These are phyloP conservation scores for Suillus decipiens DNA, from an alignment of 768 basidiomycete species.

Conservation along the genomic window DNA sequence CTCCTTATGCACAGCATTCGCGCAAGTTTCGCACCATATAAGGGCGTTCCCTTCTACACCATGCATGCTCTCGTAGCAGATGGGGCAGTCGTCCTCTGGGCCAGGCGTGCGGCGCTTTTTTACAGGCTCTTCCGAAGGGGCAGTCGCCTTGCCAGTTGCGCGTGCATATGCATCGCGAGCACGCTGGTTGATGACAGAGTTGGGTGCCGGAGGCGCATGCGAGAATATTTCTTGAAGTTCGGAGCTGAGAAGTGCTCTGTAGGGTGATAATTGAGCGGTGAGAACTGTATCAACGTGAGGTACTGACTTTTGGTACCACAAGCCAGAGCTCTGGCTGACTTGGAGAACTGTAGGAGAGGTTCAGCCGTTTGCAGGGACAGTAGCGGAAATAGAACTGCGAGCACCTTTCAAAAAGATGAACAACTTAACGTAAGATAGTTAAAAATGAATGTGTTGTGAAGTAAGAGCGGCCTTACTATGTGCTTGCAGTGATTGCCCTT, in stretches of 20 bases:
- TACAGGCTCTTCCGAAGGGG: constrained; percentile 14
- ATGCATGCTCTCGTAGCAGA: constrained; percentile 76
- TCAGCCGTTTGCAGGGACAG: neutral
- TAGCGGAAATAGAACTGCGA: neutral
- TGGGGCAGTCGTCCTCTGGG: constrained; percentile 73
- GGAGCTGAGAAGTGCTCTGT: constrained; percentile 1
- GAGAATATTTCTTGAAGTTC: constrained; percentile 15
- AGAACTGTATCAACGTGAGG: neutral
- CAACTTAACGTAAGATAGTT: neutral
- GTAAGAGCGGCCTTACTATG: constrained; percentile 4
- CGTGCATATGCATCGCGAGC: constrained; percentile 62
- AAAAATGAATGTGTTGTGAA: neutral
- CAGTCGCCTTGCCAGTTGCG: constrained; percentile 50
- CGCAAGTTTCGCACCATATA: constrained; percentile 65
- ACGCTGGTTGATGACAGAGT: constrained; percentile 52
- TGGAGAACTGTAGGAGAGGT: neutral
- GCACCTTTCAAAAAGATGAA: constrained; percentile 6
- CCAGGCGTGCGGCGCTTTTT: constrained; percentile 46
- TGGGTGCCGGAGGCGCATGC: constrained; percentile 67
- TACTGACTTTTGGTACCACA: constrained; percentile 7
- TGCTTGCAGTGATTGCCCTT: constrained; percentile 88
- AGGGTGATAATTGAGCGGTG: neutral
- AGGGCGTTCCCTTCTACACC: constrained; percentile 46
- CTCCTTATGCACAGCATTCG: constrained; percentile 68
- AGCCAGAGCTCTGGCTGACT: constrained; percentile 33